Base-by-base conservation (phyloP, 2,329 filamentous ascomycete species). In the Colletotrichum gloeosporioides region DNA sequence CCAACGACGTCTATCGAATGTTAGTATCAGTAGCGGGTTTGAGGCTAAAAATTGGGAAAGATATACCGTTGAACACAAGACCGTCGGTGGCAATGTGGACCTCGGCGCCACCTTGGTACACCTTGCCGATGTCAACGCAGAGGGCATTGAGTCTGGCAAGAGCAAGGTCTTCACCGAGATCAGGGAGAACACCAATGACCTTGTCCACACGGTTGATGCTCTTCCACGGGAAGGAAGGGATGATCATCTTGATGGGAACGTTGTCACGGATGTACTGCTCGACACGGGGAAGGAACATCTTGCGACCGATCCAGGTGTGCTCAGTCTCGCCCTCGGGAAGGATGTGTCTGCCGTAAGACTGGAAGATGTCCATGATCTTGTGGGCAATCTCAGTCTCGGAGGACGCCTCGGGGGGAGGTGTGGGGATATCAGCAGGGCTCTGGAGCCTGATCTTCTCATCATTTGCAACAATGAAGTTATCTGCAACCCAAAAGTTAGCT, bases 31-130 rank as follows among this genome's bases (percentile, higher is more conserved):
- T 2, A 18, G 31, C 10, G 49, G 31, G 3, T 16, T 8, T 31
- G n/a, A 59, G 31, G 9, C 0, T 13, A 15, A 8, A 0, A 8
- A 8, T 22, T 16, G 29, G 3, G 36, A 16, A 22, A 53, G 44
- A 53, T 34, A 36, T 67, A 77, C 76, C 76, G 34, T 77, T 77
- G 25, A 77, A 88, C 3, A 87, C 83, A 3, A 87, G 80, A 1
- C 87, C 87, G 71, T 88, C 87, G 0, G 86, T 87, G 36, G 82
- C 83, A 53, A 88, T 87, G 70, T 84, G 81, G 3, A 87, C 80
- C 53, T 85, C 80, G 4, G 85, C 86, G 7, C 86, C 86, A 18
- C 82, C 84, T 13, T 80, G 76, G 72, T 88, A 87, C 3, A 86
- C 77, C 12, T 82, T 80, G 12, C 78, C 79, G n/a, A 88, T 85